These are phyloP conservation scores for Irpex sp. DNA, from an alignment of 1,284 basidiomycete genomes.

Conservation along the genomic window DNA sequence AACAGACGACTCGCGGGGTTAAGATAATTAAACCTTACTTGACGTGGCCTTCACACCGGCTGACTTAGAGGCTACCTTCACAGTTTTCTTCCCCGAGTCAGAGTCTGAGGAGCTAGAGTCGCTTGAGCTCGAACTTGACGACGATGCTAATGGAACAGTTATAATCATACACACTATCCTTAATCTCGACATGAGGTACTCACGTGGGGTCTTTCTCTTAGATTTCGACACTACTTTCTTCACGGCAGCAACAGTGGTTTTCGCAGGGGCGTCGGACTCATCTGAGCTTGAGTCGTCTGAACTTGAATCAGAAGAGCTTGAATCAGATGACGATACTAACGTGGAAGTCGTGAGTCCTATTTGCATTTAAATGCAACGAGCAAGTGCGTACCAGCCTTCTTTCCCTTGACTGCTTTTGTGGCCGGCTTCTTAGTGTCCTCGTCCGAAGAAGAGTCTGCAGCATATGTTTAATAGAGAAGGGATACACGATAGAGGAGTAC, in stretches of 20 bases:
- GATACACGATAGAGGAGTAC: constrained; percentile 11
- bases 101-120: constrained; percentile 20
- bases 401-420: not conserved
- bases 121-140: not conserved
- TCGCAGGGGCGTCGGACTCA: constrained; percentile 19
- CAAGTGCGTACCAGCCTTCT: not conserved
- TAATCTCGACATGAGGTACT: not conserved
- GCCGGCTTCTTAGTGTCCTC: not conserved
- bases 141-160: not conserved
- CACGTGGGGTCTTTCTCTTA: not conserved
- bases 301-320: constrained; percentile 11
- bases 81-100: constrained; percentile 12
- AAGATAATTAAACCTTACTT: not conserved
- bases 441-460: not conserved
- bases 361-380: not conserved
- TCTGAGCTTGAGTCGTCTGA: constrained; percentile 13
- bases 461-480: not conserved
- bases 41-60: not conserved
- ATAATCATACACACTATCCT: no score
- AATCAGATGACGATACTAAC: constrained; percentile 2
- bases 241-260: not conserved
- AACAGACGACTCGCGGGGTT: no score
- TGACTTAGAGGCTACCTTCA: not conserved
- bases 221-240: not conserved
- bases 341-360: not conserved